Evolutionary conservation across 306 rosid genomes (phyloP).

Genomic region (Castanea crenata): DNA sequence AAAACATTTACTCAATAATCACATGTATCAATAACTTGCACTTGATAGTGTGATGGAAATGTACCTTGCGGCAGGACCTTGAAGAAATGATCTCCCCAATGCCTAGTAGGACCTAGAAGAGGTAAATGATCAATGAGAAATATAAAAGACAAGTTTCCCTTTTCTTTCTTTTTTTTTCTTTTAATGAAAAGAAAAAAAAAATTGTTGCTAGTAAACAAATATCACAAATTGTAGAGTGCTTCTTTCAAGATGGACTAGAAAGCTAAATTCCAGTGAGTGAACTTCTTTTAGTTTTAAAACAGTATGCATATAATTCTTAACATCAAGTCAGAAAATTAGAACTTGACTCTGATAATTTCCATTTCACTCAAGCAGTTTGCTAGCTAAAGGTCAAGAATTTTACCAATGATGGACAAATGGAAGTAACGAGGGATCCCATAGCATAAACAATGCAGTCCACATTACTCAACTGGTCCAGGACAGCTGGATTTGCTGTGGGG

Average conservation of each 20-base stretch:
- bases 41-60: slow-evolving; percentile 17
- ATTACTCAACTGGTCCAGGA: slow-evolving; percentile 65
- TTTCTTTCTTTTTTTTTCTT: neutral
- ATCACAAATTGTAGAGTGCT: neutral
- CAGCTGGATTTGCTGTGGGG: slow-evolving; percentile 64
- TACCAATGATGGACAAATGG: slow-evolving; percentile 94
- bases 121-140: neutral
- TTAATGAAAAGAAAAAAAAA: neutral
- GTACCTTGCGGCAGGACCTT: slow-evolving; percentile 89
- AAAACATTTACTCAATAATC: slow-evolving; percentile 8
- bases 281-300: neutral
- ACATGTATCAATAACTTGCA: slow-evolving; percentile 11
- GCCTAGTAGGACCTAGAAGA: slow-evolving; percentile 70
- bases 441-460: slow-evolving; percentile 90
- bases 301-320: neutral
- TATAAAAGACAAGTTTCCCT: neutral
- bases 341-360: no score
- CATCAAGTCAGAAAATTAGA: neutral
- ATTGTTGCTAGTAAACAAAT: neutral
- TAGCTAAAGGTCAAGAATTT: slow-evolving; percentile 18
- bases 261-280: neutral
- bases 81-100: slow-evolving; percentile 88
- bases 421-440: slow-evolving; percentile 96
- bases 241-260: neutral
- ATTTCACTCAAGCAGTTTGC: neutral